Evolutionary conservation across 768 basidiomycete genomes (phyloP).

Genomic region (Tricholoma matsutake): DNA sequence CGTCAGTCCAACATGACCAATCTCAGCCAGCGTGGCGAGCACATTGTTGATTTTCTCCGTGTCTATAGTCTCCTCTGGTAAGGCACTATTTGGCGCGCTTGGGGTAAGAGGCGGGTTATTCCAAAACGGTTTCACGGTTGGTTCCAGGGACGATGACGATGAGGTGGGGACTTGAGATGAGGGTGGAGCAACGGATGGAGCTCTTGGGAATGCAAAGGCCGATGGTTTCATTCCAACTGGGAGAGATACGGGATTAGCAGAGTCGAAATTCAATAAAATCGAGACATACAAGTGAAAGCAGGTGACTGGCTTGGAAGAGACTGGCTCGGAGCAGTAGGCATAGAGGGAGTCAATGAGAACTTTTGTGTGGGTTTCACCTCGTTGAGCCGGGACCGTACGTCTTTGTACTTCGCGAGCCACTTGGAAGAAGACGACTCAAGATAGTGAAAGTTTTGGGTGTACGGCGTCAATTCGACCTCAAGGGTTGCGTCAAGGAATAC

Average conservation of each 20-base stretch:
- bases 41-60: conserved; percentile 18
- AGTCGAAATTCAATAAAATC: not conserved
- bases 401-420: conserved; percentile 36
- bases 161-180: too few relatives aligned
- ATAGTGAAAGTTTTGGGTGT: conserved; percentile 43
- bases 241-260: not conserved
- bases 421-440: conserved; percentile 29
- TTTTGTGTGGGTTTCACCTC: not conserved
- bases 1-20: conserved; percentile 26
- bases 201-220: not conserved
- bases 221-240: not conserved
- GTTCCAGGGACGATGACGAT: not conserved
- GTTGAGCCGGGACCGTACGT: too few relatives aligned
- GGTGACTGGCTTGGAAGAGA: too few relatives aligned
- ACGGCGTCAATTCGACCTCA: conserved; percentile 34
- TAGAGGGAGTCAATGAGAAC: not conserved
- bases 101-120: not conserved
- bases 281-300: not conserved
- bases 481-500: conserved; percentile 27
- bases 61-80: not conserved
- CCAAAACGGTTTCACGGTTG: not conserved
- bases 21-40: conserved; percentile 25
- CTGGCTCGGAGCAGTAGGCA: not conserved
- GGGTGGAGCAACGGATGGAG: not conserved
- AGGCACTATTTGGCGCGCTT: not conserved